These are phyloP conservation scores for Corymbia maculata DNA, from an alignment of 345 rosid genomes.

Conservation along the genomic window DNA sequence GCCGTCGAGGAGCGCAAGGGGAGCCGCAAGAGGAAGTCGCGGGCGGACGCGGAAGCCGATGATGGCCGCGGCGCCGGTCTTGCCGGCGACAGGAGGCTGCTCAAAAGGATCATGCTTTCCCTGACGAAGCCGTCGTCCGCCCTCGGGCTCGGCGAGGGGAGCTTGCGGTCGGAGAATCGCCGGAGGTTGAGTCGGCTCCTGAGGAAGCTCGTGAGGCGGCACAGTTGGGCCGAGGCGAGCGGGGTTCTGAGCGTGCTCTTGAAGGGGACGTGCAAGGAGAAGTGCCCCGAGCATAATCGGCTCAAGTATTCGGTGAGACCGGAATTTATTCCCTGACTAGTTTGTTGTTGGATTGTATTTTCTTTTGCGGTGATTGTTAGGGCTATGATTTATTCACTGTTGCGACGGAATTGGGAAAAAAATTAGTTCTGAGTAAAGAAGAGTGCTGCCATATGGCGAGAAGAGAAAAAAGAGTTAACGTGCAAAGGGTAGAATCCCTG, in stretches of 20 bases:
- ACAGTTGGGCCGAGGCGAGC: slow-evolving; percentile 58
- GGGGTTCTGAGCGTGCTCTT: slow-evolving; percentile 50
- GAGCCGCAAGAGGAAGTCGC: slow-evolving; percentile 1
- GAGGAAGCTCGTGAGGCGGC: slow-evolving; percentile 36
- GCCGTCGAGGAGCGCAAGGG: neutral
- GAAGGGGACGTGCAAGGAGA: slow-evolving; percentile 41
- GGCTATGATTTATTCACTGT: neutral
- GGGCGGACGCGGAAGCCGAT: neutral
- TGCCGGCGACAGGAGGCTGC: neutral
- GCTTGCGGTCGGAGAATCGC: slow-evolving; percentile 31
- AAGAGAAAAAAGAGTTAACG: neutral
- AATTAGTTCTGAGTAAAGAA: neutral
- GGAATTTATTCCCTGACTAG: neutral
- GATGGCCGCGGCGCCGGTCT: neutral
- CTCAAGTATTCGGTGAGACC: slow-evolving; percentile 54
- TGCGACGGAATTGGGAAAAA: neutral
- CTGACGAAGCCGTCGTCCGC: slow-evolving; percentile 47
- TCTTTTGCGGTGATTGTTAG: neutral
- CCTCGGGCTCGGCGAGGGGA: slow-evolving; percentile 15
- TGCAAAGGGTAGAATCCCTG: neutral
- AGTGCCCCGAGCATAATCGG: slow-evolving; percentile 30
- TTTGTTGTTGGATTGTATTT: neutral
- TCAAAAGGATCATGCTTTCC: slow-evolving; percentile 23
- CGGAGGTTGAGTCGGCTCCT: slow-evolving; percentile 22
- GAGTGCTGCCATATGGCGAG: neutral